Percentiles rank a stretch among this genome's conserved stretches.
phyloP scores from a whole-genome alignment of 2,329 filamentous ascomycete species.

The Trichophaea hybrida region DNA sequence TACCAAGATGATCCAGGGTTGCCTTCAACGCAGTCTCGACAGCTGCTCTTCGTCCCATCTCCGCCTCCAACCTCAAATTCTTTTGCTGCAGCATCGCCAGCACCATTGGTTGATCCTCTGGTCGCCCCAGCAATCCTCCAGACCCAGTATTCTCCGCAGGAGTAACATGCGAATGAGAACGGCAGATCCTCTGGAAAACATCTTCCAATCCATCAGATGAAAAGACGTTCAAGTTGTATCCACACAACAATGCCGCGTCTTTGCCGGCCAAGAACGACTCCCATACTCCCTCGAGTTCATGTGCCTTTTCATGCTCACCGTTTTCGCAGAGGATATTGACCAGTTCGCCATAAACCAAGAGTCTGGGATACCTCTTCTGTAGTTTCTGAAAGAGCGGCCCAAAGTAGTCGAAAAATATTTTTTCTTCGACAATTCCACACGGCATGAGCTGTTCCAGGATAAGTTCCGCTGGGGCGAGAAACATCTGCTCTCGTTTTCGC shows the following conservation, averaged over 20 bases:
- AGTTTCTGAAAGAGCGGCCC: constrained; percentile 14
- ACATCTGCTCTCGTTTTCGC: constrained; percentile 21
- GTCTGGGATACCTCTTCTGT: constrained; percentile 17
- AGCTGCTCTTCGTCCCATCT: constrained; percentile 14
- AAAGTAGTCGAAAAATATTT: constrained; percentile 20
- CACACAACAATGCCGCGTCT: constrained; percentile 19
- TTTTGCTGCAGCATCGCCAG: constrained; percentile 23
- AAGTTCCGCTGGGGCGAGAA: constrained; percentile 18
- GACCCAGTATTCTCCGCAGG: constrained; percentile 9
- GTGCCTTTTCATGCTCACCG: constrained; percentile 15
- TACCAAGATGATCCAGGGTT: constrained; percentile 19
- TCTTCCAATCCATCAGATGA: constrained; percentile 21
- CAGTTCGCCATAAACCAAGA: constrained; percentile 23
- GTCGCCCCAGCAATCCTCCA: constrained; percentile 11
- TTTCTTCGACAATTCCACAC: constrained; percentile 9
- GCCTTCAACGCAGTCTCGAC: constrained; percentile 16
- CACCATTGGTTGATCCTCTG: constrained; percentile 16
- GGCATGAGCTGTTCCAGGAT: constrained; percentile 14
- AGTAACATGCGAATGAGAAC: constrained; percentile 18
- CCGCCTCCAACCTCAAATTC: constrained; percentile 19
- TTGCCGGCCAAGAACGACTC: constrained; percentile 19
- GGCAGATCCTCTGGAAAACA: constrained; percentile 21
- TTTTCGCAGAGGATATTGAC: constrained; percentile 23
- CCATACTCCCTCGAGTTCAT: constrained; percentile 21
- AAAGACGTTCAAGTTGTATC: constrained; percentile 23